Base-by-base conservation (phyloP, 2,329 filamentous ascomycete species). In the Fusarium sp. region DNA sequence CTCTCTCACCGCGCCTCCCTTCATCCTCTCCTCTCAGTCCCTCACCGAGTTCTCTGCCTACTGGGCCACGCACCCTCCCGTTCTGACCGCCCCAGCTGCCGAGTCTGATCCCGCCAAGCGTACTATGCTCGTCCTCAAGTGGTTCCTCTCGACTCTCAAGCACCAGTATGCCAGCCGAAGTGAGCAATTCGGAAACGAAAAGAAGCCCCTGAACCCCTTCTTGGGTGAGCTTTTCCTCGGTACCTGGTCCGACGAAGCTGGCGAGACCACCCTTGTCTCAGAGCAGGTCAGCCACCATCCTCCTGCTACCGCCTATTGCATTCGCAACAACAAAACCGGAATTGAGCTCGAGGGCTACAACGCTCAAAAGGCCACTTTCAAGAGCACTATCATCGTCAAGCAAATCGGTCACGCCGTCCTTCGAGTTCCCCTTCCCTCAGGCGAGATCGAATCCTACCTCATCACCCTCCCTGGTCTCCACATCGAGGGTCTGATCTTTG, bases 151-250 rank as follows among this genome's bases (percentile, higher is more conserved):
- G 76, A 97, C 94, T 6, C 85, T 98, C 53, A 97, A 96, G 83
- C 93, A 97, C 80, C 93, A 97, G 78, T 90, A 91, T 75, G 88
- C 88, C 60, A 89, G 85, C 75, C 86, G 87, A 62, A 97, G 93
- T 77, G 94, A 98, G 73, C 84, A 89, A 74, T 90, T 86, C 69
- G 94, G 93, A 49, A 96, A 93, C 76, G 95, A 98, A 85, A 98
- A 98, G 89, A 99, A 98, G 85, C 95, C 95, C 4, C 83, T 99
- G 63, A 98, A 99, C 77, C 96, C 96, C 0, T 98, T 99, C 82
- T 83, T 99, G 35, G 95, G 95, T 58, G 95, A 99, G 83, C 87
- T 98, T 33, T 98, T 98, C 82, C 81, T 98, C 28, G 96, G 95
- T 24, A 92, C 90, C 75, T 99, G 96, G 96, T 88, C 91, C 61